These are phyloP conservation scores for Alternaria longipes DNA, from an alignment of 2,329 filamentous ascomycete genomes.

Conservation along the genomic window DNA sequence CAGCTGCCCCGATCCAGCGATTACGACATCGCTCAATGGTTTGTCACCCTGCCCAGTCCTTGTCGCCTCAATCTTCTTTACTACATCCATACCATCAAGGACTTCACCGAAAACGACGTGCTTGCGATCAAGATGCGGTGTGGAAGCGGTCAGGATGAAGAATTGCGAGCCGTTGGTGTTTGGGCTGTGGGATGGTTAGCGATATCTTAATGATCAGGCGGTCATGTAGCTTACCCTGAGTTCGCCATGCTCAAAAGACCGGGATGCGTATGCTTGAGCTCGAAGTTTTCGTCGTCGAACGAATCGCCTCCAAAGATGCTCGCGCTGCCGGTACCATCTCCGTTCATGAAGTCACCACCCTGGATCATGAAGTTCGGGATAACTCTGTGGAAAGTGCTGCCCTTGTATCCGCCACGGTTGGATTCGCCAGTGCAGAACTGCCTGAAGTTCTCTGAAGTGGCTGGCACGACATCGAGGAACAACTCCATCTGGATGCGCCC, in stretches of 20 bases:
- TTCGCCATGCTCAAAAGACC: conserved; percentile 98
- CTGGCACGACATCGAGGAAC: conserved; percentile 82
- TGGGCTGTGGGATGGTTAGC: conserved; percentile 59
- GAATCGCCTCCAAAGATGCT: conserved; percentile 84
- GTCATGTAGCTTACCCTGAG: conserved; percentile 61
- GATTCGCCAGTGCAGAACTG: conserved; percentile 78
- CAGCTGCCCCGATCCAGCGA: conserved; percentile 17
- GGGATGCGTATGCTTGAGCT: conserved; percentile 89
- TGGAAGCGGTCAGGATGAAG: conserved; percentile 97
- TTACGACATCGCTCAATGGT: conserved; percentile 16
- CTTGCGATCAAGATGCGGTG: conserved; percentile 92
- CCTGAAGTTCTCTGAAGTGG: conserved; percentile 82
- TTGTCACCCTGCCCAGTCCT: conserved; percentile 51
- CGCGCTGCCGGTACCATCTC: conserved; percentile 87
- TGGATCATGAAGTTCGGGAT: conserved; percentile 99
- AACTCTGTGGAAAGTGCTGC: conserved; percentile 85
- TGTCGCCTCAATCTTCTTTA: conserved; percentile 91
- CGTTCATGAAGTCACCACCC: conserved; percentile 76
- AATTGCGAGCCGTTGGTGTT: conserved; percentile 97
- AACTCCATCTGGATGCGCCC: conserved; percentile 87
- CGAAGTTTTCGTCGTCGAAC: conserved; percentile 93
- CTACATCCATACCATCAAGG: conserved; percentile 87
- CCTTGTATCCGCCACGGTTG: conserved; percentile 79
- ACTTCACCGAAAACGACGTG: conserved; percentile 95
- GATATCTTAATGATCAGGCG: neutral